Evolutionary conservation across 108 stramenopile genomes (phyloP).

Genomic region (Cylindrotheca fusiformis): DNA sequence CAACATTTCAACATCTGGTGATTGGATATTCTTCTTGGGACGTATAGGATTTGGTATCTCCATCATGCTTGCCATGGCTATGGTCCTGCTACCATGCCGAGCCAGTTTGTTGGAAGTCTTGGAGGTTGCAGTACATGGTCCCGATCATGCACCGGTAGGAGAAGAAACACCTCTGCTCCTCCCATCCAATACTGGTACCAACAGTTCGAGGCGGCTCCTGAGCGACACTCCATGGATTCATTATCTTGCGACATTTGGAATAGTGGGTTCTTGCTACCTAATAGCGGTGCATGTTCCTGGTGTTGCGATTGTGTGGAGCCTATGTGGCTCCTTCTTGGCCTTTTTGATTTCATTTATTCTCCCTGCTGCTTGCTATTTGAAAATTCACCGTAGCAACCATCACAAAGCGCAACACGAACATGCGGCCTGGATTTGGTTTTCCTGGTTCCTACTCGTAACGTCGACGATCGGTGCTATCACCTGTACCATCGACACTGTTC

Average conservation of each 20-base stretch:
- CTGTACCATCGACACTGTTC: slow-evolving; percentile 16
- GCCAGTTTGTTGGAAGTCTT: slow-evolving; percentile 33
- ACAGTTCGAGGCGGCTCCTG: no score
- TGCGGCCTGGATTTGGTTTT: slow-evolving; percentile 12
- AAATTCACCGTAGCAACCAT: not conserved
- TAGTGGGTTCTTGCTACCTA: slow-evolving; percentile 41
- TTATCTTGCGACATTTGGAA: slow-evolving; percentile 48
- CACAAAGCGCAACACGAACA: not conserved
- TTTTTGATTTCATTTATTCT: slow-evolving; percentile 67
- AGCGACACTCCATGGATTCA: slow-evolving; percentile 35
- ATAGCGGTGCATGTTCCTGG: slow-evolving; percentile 57
- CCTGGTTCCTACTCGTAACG: slow-evolving; percentile 23
- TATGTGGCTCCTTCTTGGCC: slow-evolving; percentile 64
- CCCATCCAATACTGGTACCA: no score
- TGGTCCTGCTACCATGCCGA: slow-evolving; percentile 81
- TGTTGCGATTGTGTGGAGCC: slow-evolving; percentile 67
- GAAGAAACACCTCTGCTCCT: slow-evolving; percentile 18
- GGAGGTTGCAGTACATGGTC: slow-evolving; percentile 27
- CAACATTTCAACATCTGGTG: slow-evolving; percentile 30
- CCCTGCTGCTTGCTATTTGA: slow-evolving; percentile 38
- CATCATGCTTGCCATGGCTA: slow-evolving; percentile 56
- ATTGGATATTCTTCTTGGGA: slow-evolving; percentile 44
- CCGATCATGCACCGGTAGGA: slow-evolving; percentile 10
- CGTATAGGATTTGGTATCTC: slow-evolving; percentile 71
- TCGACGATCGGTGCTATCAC: slow-evolving; percentile 6